Base-by-base conservation (phyloP, 306 rosid species). In the Boehmeria nivea region DNA sequence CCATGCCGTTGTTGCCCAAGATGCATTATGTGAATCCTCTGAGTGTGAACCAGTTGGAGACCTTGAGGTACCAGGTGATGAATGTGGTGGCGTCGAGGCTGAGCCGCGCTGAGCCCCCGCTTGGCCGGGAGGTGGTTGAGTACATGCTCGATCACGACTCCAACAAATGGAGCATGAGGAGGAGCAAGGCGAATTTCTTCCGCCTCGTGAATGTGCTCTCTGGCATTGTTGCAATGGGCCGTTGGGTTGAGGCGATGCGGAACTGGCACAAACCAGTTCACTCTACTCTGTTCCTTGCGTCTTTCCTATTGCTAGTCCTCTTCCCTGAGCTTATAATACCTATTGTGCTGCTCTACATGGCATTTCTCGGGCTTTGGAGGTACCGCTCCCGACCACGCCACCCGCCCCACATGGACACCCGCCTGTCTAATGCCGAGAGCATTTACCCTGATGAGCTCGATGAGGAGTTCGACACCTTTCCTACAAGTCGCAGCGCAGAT, bases 111-210 rank as follows among this genome's bases (percentile, higher is more conserved):
- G 87, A 81, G 65, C 81, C 87, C 2, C 72, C 79, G 0, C 28
- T 81, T 46, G 78, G 83, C 0, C 58, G 81, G 22, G 87, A 81
- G 31, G 87, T 81, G 24, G 87, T 81, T 6, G 87, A 74, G 60
- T 81, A 74, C 46, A 81, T 77, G 83, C 83, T 81, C 10, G 87
- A 81, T 51, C 84, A 71, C 15, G 83, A 81, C 39, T 71, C 83
- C 1, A 68, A 77, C 21, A 47, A 65, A 79, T 81, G 81, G 77
- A 74, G 83, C 71, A 77, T 77, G 81, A 74, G 83, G 31, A 65
- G 79, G 59, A 81, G 87, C 77, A 81, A 81, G 27, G 81, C 81
- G 0, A 81, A 77, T 51, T 81, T 81, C 61, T 71, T 77, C 45
- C 56, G 83, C 62, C 72, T 81, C 34, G 62, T 81, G 78, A 71